phyloP scores from a whole-genome alignment of 2,329 filamentous ascomycete species.

The Ceratocystis ficicola region DNA sequence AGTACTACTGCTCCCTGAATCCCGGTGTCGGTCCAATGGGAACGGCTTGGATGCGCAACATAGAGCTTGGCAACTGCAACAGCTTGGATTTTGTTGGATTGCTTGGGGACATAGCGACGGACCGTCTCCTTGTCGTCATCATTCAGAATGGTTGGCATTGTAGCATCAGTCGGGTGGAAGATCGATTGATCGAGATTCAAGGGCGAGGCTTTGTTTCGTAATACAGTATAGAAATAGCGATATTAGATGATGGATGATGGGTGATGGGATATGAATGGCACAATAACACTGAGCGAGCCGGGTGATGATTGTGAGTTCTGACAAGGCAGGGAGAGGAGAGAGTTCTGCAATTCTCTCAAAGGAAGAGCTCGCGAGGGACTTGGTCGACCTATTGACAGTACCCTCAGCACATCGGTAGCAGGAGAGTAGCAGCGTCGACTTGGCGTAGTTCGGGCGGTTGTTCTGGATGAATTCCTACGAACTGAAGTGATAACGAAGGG shows the following conservation, averaged over 20 bases:
- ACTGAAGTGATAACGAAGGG: constrained; percentile 1
- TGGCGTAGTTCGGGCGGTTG: background rate
- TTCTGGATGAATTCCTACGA: background rate
- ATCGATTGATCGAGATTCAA: background rate
- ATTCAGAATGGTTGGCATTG: constrained; percentile 37
- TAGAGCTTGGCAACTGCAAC: constrained; percentile 90
- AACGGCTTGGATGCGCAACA: constrained; percentile 73
- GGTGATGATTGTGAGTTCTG: background rate
- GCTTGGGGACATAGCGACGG: constrained; percentile 85
- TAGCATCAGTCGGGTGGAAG: background rate
- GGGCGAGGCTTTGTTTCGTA: background rate
- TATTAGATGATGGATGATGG: background rate
- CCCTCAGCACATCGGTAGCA: background rate
- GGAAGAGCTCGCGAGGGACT: background rate
- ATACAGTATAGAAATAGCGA: background rate
- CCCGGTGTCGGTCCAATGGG: constrained; percentile 87
- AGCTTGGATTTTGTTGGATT: constrained; percentile 92
- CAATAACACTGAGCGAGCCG: background rate
- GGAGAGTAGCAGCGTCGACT: background rate
- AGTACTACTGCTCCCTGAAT: constrained; percentile 85
- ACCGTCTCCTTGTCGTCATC: constrained; percentile 95
- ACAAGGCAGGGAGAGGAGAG: background rate
- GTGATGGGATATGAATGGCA: background rate
- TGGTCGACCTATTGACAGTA: background rate
- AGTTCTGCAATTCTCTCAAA: background rate